phyloP scores from a whole-genome alignment of 495 filamentous ascomycete genomes.

The Peziza echinospora region DNA sequence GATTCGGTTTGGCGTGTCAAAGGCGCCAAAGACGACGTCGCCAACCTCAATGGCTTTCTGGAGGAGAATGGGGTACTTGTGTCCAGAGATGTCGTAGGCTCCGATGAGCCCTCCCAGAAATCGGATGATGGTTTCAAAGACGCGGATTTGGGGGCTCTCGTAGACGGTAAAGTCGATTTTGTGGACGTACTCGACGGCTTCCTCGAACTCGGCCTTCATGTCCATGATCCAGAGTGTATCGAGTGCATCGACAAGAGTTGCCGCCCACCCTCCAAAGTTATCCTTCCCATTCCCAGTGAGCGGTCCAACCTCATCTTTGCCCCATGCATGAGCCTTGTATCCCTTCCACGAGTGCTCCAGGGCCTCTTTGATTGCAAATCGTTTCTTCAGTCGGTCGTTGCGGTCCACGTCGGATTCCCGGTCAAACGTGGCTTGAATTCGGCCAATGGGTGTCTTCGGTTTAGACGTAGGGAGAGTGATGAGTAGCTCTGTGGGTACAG shows the following conservation, averaged over 20 bases:
- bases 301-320: constrained; percentile 55
- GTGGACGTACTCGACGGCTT: constrained; percentile 52
- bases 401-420: constrained; percentile 38
- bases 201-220: constrained; percentile 69
- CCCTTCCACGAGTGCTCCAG: constrained; percentile 55
- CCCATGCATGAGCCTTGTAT: constrained; percentile 58
- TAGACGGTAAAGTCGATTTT: constrained; percentile 79
- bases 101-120: constrained; percentile 68
- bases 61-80: constrained; percentile 38
- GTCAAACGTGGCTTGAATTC: constrained; percentile 49
- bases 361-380: constrained; percentile 42
- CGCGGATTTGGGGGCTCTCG: constrained; percentile 33
- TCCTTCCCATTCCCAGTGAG: constrained; percentile 36
- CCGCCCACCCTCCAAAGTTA: constrained; percentile 87
- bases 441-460: constrained; percentile 45
- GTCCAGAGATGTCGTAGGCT: constrained; percentile 62
- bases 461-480: constrained; percentile 54
- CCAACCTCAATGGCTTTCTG: constrained; percentile 76
- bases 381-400: constrained; percentile 38
- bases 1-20: constrained; percentile 96
- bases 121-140: constrained; percentile 77
- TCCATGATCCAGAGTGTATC: constrained; percentile 97
- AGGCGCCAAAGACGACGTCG: constrained; percentile 72
- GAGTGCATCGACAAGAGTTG: constrained; percentile 77
- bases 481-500: constrained; percentile 41